Evolutionary conservation across 2,329 filamentous ascomycete species (phyloP).

Genomic region (Chrysosporium queenslandicum): DNA sequence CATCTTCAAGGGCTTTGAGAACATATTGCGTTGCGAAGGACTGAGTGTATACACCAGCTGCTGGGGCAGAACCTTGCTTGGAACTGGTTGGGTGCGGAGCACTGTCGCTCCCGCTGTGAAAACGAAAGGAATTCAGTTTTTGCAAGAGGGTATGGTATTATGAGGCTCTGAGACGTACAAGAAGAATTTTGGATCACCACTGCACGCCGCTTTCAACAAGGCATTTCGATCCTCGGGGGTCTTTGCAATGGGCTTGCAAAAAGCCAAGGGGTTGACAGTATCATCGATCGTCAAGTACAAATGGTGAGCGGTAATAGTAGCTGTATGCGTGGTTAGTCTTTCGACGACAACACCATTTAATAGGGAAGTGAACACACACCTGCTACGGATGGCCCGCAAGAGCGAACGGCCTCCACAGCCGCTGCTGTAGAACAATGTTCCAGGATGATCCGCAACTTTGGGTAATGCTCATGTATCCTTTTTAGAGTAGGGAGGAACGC

Average conservation of each 20-base stretch:
- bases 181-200: constrained; percentile 51
- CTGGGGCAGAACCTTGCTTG: constrained; percentile 39
- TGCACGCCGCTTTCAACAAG: constrained; percentile 51
- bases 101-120: constrained; percentile 46
- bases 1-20: constrained; percentile 49
- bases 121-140: neutral
- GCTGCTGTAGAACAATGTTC: constrained; percentile 85
- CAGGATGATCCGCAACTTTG: constrained; percentile 46
- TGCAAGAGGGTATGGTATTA: neutral
- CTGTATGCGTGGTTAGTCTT: constrained; percentile 29
- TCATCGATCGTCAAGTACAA: constrained; percentile 70
- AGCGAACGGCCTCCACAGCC: constrained; percentile 65
- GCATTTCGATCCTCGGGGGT: constrained; percentile 62
- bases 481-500: constrained; percentile 71
- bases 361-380: constrained; percentile 17
- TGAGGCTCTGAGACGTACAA: constrained; percentile 33
- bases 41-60: constrained; percentile 55
- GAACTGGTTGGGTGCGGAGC: constrained; percentile 54
- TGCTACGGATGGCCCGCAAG: constrained; percentile 66
- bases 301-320: constrained; percentile 78
- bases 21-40: constrained; percentile 50
- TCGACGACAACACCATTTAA: constrained; percentile 15
- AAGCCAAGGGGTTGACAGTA: constrained; percentile 62
- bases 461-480: constrained; percentile 64
- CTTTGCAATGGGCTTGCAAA: constrained; percentile 68